Evolutionary conservation across 2,329 filamentous ascomycete species (phyloP), one percentile per base, ranked within the genome.

Genomic region (Clonostachys rhizophaga): DNA sequence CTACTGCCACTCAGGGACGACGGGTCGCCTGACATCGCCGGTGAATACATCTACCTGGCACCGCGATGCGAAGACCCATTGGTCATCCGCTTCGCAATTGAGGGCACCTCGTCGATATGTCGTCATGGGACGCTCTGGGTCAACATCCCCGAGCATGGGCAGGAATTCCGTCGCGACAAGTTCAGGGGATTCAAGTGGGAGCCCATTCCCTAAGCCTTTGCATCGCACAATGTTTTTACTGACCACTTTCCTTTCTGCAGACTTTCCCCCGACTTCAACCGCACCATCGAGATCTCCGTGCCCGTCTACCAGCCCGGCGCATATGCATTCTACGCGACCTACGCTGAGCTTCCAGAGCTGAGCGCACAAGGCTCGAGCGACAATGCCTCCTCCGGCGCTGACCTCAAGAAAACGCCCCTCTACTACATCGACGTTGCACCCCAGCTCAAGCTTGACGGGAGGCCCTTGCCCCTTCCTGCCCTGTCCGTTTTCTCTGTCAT

Each of bases 381-480:
- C 12, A 16, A 34, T 11, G 39, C 10, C 20, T 7, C 39, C n/a
- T 51, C 57, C 8, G 66, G 74, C 5, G 67, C 70, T 17, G 66
- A 79, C 47, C 50, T 59, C 44, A 86, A 85, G 44, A 80, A 80
- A 61, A 96, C 92, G 1, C 78, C 82, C 14, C 76, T 82, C 49
- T 92, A 92, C 74, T 97, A 96, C 71, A 89, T 99, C 62, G 91
- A 97, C 78, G 89, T 99, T 37, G 87, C 88, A 16, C 94, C 95
- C 1, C 79, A 79, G 33, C 75, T 99, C 55, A 81, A 77, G 11
- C 78, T 97, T 48, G 85, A 89, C 47, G 84, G 85, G 47, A 74
- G 82, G 42, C 79, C 83, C 10, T 69, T 99, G 56, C 91, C 94
- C 2, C 75, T 97, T 56, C 84, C 94, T 55, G 89, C 92, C 1